Conservation (phyloP, 2,329 filamentous ascomycete genomes). For the Verticillium nonalfalfae region DNA sequence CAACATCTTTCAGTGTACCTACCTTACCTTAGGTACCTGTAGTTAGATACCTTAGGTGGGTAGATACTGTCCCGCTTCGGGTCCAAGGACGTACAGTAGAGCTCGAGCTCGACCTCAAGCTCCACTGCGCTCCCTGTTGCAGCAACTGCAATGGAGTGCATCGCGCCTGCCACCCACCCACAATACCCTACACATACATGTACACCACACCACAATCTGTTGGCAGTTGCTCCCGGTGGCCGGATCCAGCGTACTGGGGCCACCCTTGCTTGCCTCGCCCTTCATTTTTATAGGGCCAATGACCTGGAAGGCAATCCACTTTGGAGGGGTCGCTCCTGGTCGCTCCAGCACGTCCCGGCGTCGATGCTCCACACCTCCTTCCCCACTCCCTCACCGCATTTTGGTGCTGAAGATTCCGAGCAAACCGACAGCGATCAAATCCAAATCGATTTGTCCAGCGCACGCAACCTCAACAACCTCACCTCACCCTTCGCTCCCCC, state of each 20-base stretch:
- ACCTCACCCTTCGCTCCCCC: not conserved
- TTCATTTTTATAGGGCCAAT: not conserved
- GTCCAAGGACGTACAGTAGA: too few relatives aligned
- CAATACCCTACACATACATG: not conserved
- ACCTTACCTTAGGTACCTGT: too few relatives aligned
- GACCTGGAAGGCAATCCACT: not conserved
- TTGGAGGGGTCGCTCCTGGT: not conserved
- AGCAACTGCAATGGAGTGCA: not conserved
- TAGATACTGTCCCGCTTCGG: too few relatives aligned
- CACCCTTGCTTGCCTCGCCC: not conserved
- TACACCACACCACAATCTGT: too few relatives aligned
- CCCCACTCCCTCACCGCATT: not conserved
- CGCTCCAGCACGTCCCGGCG: not conserved
- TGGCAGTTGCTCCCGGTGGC: not conserved
- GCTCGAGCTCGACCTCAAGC: not conserved
- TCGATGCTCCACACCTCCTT: not conserved
- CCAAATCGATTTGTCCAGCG: not conserved
- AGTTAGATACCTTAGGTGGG: too few relatives aligned
- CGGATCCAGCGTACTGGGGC: not conserved
- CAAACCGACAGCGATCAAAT: not conserved
- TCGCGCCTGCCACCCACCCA: not conserved
- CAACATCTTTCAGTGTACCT: too few relatives aligned
- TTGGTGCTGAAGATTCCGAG: not conserved
- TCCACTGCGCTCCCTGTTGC: not conserved
- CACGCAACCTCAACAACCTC: not conserved